These are phyloP conservation scores for Cunninghamia lanceolata DNA, from an alignment of 75 land plant species.

Conservation along the genomic window DNA sequence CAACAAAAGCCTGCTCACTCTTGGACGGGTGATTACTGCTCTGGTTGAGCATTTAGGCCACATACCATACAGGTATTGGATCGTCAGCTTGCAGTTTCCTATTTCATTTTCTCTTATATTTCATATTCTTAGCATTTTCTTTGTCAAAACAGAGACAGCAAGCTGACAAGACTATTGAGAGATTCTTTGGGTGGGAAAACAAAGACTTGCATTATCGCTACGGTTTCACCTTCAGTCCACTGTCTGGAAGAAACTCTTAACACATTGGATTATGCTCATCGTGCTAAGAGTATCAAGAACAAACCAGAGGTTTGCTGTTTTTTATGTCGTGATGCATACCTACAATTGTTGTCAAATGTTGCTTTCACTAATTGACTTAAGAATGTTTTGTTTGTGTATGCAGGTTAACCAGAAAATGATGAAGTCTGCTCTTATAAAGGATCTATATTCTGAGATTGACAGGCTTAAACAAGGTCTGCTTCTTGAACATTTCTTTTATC, in stretches of 20 bases:
- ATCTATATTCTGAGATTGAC: conserved; percentile 85
- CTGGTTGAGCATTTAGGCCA: conserved; percentile 92
- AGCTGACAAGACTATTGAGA: conserved; percentile 85
- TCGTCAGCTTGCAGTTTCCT: background rate
- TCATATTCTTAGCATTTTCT: background rate
- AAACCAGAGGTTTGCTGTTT: conserved; percentile 83
- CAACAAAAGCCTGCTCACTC: conserved; percentile 94
- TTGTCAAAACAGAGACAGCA: conserved; percentile 75
- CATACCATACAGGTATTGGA: conserved; percentile 82
- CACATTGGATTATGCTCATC: conserved; percentile 93
- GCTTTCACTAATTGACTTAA: background rate
- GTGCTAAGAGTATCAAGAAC: conserved; percentile 95
- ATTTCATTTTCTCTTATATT: background rate
- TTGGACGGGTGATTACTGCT: conserved; percentile 96
- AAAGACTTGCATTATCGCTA: conserved; percentile 96
- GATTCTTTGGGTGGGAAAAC: conserved; percentile 97
- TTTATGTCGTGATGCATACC: background rate
- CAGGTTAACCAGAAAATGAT: conserved; percentile 96
- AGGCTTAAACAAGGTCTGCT: conserved; percentile 81
- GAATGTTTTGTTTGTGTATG: background rate
- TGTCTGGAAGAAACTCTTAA: conserved; percentile 93
- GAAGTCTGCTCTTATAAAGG: conserved; percentile 88
- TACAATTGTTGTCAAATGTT: background rate
- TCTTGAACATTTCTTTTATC: background rate
- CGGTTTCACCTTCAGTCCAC: conserved; percentile 80